Evolutionary conservation across 2,329 filamentous ascomycete genomes (phyloP).

Genomic region (Teratosphaeria nubilosa): DNA sequence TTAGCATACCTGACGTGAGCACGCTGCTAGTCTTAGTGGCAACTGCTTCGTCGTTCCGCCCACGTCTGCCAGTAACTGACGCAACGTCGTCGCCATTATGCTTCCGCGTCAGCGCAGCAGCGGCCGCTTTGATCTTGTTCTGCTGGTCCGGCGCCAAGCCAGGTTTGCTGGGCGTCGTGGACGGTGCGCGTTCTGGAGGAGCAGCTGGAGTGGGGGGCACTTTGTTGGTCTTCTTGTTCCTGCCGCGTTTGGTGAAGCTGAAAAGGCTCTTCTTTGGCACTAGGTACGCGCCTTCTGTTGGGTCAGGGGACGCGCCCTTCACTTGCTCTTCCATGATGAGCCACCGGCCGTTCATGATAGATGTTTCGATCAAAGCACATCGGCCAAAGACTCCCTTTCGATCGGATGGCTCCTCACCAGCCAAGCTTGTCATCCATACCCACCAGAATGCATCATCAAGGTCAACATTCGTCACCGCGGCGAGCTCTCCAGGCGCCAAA

Average conservation of each 20-base stretch:
- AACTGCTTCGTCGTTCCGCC: constrained; percentile 44
- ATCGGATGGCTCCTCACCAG: constrained; percentile 73
- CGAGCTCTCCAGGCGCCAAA: constrained; percentile 84
- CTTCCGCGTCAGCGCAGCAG: constrained; percentile 64
- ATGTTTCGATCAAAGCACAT: constrained; percentile 84
- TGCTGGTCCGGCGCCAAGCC: constrained; percentile 87
- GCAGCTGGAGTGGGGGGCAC: constrained; percentile 41
- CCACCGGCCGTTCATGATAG: constrained; percentile 74
- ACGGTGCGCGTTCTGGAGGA: constrained; percentile 37
- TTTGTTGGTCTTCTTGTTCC: constrained; percentile 55
- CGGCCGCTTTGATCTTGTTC: constrained; percentile 83
- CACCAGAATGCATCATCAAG: constrained; percentile 98
- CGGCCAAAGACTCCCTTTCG: constrained; percentile 90
- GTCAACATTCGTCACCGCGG: constrained; percentile 76
- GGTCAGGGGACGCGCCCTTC: constrained; percentile 79
- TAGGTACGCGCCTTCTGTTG: constrained; percentile 76
- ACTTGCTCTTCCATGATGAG: constrained; percentile 94
- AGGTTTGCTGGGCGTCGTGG: constrained; percentile 58
- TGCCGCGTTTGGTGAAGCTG: constrained; percentile 65
- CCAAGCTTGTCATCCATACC: constrained; percentile 98
- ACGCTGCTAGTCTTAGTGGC: constrained; percentile 76
- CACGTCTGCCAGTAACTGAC: constrained; percentile 43
- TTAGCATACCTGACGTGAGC: constrained; percentile 78
- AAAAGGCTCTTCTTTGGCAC: constrained; percentile 89
- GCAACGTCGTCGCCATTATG: constrained; percentile 38